Evolutionary conservation across 257 asterid genomes (phyloP).

Genomic region (Solanum arcanum): DNA sequence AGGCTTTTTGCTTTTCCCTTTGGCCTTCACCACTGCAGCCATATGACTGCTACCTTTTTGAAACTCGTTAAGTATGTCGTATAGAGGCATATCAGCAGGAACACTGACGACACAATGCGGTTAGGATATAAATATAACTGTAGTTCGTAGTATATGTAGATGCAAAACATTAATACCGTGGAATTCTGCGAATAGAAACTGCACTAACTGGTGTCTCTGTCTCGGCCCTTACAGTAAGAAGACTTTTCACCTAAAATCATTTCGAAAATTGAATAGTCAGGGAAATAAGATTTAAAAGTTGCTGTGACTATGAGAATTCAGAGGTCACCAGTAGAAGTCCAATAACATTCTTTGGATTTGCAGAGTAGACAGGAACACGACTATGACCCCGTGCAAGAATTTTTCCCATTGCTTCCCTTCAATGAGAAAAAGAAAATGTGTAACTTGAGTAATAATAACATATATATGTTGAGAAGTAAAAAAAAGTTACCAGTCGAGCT

Average conservation of each 20-base stretch:
- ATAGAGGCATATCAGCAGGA: slow-evolving; percentile 85
- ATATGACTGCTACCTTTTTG: slow-evolving; percentile 88
- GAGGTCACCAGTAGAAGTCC: slow-evolving; percentile 70
- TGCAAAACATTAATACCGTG: slow-evolving; percentile 36
- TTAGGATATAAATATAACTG: neutral
- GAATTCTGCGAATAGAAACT: slow-evolving; percentile 83
- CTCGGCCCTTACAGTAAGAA: slow-evolving; percentile 80
- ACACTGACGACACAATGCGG: slow-evolving; percentile 32
- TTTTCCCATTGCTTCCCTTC: slow-evolving; percentile 90
- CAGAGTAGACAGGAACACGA: slow-evolving; percentile 85
- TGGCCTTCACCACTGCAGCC: slow-evolving; percentile 82
- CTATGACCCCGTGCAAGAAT: slow-evolving; percentile 89
- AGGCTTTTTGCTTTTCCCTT: slow-evolving; percentile 29
- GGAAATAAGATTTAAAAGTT: neutral
- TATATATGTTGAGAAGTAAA: too few species aligned
- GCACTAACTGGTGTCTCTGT: slow-evolving; percentile 84
- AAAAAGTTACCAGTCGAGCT: slow-evolving; percentile 64
- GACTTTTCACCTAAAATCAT: slow-evolving; percentile 66
- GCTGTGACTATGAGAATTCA: neutral
- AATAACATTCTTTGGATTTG: slow-evolving; percentile 57
- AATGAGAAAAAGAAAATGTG: neutral
- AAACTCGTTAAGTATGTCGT: slow-evolving; percentile 80
- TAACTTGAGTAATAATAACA: too few species aligned
- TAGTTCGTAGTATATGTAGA: neutral
- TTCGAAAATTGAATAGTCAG: neutral